Evolutionary conservation across 768 basidiomycete species (phyloP).

Genomic region (Cyclocybe cylindracea): DNA sequence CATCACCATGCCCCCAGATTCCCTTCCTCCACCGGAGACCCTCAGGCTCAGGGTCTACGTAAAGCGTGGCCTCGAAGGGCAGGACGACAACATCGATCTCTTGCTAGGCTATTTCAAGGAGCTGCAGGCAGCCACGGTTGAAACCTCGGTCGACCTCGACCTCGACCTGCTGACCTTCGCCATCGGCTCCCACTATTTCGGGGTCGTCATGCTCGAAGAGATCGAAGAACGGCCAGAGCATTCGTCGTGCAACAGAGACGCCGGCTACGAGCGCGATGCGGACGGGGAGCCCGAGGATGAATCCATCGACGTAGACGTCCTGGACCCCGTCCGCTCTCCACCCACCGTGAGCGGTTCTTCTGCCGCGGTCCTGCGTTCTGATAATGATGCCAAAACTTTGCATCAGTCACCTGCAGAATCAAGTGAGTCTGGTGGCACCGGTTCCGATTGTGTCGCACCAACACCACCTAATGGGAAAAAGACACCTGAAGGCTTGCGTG

Average conservation of each 20-base stretch:
- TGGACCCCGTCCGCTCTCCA: conserved; percentile 7
- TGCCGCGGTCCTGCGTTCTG: neutral
- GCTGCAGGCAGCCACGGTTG: conserved; percentile 42
- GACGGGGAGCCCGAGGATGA: conserved; percentile 12
- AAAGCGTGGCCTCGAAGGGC: conserved; percentile 32
- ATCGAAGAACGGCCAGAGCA: neutral
- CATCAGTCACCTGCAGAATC: conserved; percentile 14
- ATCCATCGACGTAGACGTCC: conserved; percentile 3
- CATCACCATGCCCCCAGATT: conserved; percentile 8
- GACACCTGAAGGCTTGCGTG: too few species aligned
- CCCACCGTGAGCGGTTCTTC: conserved; percentile 7
- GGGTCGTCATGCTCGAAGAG: conserved; percentile 32
- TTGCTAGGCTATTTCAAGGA: conserved; percentile 37
- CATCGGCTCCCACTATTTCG: conserved; percentile 37
- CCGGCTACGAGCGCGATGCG: conserved; percentile 5
- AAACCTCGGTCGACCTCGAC: conserved; percentile 28
- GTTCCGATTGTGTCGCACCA: neutral
- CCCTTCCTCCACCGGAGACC: neutral
- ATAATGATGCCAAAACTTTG: neutral
- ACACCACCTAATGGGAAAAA: neutral
- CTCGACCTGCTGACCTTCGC: conserved; percentile 45
- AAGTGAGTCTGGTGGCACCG: neutral
- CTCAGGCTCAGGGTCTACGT: conserved; percentile 13
- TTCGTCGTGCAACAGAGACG: conserved; percentile 3
- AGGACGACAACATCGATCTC: conserved; percentile 38